Evolutionary conservation across 805 yeast species (phyloP), one percentile per base, ranked within the genome.

Genomic region (Pichia ethanolica): DNA sequence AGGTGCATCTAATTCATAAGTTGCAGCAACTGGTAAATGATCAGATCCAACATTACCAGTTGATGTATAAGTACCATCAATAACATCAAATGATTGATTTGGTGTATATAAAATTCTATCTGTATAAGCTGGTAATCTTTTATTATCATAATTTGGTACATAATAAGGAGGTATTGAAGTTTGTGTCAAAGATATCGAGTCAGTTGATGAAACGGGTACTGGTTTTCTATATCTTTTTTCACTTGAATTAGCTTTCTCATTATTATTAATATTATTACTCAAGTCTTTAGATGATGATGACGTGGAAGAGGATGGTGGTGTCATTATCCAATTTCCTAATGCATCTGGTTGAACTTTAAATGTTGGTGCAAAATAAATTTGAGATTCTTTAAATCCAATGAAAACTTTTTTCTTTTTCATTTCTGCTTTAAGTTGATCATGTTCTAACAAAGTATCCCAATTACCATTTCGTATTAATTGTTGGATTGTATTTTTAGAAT

Each of bases 121-220:
- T 0, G 85, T 79, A 58, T 80, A 81, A 1, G 83, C 76, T 0
- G 86, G 85, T 7, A 66, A 61, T 44, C 85, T 65, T 20, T 58
- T 62, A 5, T 56, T 41, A 45, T 70, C 70, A 40, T 61, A 62
- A 27, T 42, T 32, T 13, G 54, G 54, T 12, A 42, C 34, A 42
- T 45, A 49, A 13, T 39, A 63, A 11, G 48, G 44, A 1, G 14
- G 30, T 6, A 7, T 14, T 7, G 11, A 12, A 34, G 32, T 36
- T 10, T 35, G 27, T 10, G 36, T 20, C 4, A 34, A 28, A n/a
- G 20, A 10, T 9, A 33, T 7, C 1, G 30, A n/a, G 4, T 33
- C 12, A 13, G 27, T 30, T 12, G 44, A 9, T 8, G 35, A 10
- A 5, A 12, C 32, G 11, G 50, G 50, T 8, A 42, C 43, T 27